Base-by-base conservation (phyloP, 139 green algal genomes). In the Eudorina sp. region DNA sequence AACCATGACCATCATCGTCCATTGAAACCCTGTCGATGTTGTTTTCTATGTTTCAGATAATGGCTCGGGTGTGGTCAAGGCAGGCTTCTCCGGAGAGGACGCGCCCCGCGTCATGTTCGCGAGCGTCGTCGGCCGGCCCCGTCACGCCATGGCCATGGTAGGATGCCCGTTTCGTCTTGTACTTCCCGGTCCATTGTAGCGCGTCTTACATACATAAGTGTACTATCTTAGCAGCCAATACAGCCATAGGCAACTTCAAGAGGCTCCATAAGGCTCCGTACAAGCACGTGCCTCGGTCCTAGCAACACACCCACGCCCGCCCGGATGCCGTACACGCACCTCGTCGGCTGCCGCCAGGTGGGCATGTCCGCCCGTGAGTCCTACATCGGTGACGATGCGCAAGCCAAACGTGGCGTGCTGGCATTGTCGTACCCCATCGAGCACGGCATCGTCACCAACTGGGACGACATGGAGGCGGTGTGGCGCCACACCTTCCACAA, bases 401-500 rank as follows among this genome's bases (percentile, higher is more conserved):
- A 99, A 91, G 95, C 94, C 80, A 99, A 99, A 94, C 91, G 97
- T 41, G 97, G 97, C 79, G 98, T 99, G 66, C 94, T 99, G 27
- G 92, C 94, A 21, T 91, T 99, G 41, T 97, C 97, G 86, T 98
- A 99, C 88, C 97, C 97, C 62, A 98, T 99, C 64, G 94, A 96
- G 78, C 96, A 98, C 83, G 96, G 96, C 72, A 97, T 99, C 48
- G 97, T 99, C 53, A 99, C 94, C 48, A 97, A 99, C 94, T 99
- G 97, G 97, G 96, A 99, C 78, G 97, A 98, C 92, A 98, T 98
- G 90, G 96, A 99, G 93, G 97, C 98, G 90, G 97, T 99, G 84
- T 99, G 97, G 97, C 95, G 98, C 85, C 96, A 99, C 94, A 99
- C 97, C 46, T 99, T 99, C 78, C 98, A 98, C 94, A 98, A 99